Evolutionary conservation across 768 basidiomycete species (phyloP).

Genomic region (Dacryopinax spathularia): DNA sequence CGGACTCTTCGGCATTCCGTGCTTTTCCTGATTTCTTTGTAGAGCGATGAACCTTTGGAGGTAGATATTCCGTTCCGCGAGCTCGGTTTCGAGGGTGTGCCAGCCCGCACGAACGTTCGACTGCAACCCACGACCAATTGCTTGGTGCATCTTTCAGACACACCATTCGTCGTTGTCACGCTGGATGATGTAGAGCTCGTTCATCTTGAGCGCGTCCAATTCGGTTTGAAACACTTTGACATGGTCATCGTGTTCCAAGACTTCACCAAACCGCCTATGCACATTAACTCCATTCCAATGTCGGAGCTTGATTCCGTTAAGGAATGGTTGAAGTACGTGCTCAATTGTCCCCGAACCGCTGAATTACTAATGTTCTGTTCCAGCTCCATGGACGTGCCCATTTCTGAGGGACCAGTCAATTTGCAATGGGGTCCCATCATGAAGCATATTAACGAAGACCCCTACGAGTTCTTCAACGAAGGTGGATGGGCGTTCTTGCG

Average conservation of each 20-base stretch:
- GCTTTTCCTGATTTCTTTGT: slow-evolving; percentile 19
- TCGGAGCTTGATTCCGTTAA: slow-evolving; percentile 90
- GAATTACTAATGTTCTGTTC: not conserved
- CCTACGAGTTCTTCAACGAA: slow-evolving; percentile 85
- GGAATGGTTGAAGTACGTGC: slow-evolving; percentile 90
- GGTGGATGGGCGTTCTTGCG: slow-evolving; percentile 94
- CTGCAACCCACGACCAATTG: slow-evolving; percentile 95
- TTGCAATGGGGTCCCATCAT: slow-evolving; percentile 97
- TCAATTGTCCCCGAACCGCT: slow-evolving; percentile 6
- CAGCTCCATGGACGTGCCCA: slow-evolving; percentile 92
- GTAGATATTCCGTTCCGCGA: slow-evolving; percentile 96
- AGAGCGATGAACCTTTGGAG: slow-evolving; percentile 74
- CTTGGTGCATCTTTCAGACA: slow-evolving; percentile 85
- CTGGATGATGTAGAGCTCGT: slow-evolving; percentile 91
- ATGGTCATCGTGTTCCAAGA: slow-evolving; percentile 95
- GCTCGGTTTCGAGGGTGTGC: slow-evolving; percentile 91
- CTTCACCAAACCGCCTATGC: slow-evolving; percentile 79
- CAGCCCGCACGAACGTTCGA: slow-evolving; percentile 85
- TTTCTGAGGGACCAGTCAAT: slow-evolving; percentile 92
- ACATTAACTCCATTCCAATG: slow-evolving; percentile 91
- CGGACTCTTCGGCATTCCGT: not conserved
- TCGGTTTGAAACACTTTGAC: slow-evolving; percentile 92
- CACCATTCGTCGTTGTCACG: slow-evolving; percentile 91
- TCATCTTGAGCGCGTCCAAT: slow-evolving; percentile 92
- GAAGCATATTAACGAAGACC: slow-evolving; percentile 95